Conservation (phyloP, 352 stramenopile species). For the Phytophthora brassicae region DNA sequence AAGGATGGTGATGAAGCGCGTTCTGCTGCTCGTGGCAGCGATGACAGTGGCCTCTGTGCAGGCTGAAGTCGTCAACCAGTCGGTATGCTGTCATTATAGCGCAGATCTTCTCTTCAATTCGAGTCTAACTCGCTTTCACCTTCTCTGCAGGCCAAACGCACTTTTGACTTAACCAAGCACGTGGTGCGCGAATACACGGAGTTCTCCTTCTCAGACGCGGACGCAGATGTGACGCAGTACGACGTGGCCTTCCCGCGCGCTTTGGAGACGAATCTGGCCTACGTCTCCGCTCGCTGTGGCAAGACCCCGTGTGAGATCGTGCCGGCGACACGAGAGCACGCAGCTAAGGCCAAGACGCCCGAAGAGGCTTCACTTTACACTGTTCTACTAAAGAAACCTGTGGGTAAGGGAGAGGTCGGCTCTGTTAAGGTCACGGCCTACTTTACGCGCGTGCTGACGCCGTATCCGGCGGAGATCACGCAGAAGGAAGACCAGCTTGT, state of each 20-base stretch:
- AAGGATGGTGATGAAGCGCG: constrained; percentile 36
- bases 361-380: constrained; percentile 61
- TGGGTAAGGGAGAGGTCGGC: constrained; percentile 49
- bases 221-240: constrained; percentile 60
- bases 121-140: constrained; percentile 7
- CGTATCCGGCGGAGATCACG: constrained; percentile 74
- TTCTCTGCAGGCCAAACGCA: constrained; percentile 64
- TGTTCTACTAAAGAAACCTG: constrained; percentile 65
- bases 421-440: constrained; percentile 78
- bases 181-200: constrained; percentile 77
- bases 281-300: constrained; percentile 71
- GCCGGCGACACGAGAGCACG: constrained; percentile 32
- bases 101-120: background rate
- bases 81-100: constrained; percentile 31
- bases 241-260: constrained; percentile 58
- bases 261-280: constrained; percentile 55
- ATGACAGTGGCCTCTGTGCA: constrained; percentile 36
- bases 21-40: constrained; percentile 37
- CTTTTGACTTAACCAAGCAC: constrained; percentile 80
- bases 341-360: constrained; percentile 21
- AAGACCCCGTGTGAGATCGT: constrained; percentile 75
- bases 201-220: constrained; percentile 71
- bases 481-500: constrained; percentile 88
- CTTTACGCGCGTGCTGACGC: constrained; percentile 79
- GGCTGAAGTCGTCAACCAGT: constrained; percentile 72